phyloP scores from a whole-genome alignment of 129 eudicot species.

The Tagetes erecta region DNA sequence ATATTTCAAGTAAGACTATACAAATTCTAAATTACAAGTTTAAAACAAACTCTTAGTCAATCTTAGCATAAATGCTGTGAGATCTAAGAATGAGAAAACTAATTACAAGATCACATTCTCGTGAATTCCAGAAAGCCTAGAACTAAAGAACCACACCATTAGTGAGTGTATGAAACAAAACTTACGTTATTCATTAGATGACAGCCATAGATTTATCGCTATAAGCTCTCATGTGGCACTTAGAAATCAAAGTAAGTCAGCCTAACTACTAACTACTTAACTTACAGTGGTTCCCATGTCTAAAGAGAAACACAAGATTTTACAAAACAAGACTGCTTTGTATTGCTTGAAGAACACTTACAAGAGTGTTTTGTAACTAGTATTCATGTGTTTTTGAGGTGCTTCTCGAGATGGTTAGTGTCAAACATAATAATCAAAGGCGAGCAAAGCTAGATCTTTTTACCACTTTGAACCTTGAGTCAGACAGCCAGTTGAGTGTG shows the following conservation, averaged over 20 bases:
- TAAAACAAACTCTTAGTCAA: neutral
- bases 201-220: neutral
- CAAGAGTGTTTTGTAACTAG: neutral
- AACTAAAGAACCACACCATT: neutral
- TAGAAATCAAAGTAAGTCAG: neutral
- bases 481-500: no score
- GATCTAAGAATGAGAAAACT: neutral
- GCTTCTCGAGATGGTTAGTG: neutral
- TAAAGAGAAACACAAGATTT: neutral
- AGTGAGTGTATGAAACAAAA: neutral
- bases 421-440: neutral
- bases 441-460: neutral
- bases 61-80: conserved; percentile 11
- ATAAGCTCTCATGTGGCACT: neutral
- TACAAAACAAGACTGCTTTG: neutral
- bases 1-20: neutral
- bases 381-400: neutral
- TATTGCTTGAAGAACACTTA: neutral
- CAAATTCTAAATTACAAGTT: neutral
- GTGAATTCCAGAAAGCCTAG: neutral
- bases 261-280: neutral
- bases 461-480: neutral
- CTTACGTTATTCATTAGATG: neutral
- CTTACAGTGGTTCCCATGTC: neutral
- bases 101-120: neutral